Evolutionary conservation across 345 rosid species (phyloP), one percentile per base, ranked within the genome.

Genomic region (Turnera subulata): DNA sequence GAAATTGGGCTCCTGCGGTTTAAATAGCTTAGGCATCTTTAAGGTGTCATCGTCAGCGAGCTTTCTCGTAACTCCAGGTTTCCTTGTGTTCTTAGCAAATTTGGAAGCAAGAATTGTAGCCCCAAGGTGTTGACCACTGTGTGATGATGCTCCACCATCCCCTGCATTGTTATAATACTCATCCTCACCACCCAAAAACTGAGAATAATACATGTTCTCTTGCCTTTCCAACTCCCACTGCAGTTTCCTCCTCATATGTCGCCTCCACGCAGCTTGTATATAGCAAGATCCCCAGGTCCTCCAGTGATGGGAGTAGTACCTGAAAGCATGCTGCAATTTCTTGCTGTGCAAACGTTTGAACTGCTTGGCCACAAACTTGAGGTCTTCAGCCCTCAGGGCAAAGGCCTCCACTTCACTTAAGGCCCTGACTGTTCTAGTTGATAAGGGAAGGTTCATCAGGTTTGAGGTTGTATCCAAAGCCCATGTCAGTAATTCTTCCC

Each of bases 221-320:
- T 78, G 82, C 56, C 50, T 77, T 9, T 83, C 89, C 76, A 85
- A 62, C 62, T 85, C 91, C 81, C 78, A 60, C 6, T 81, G 88
- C 61, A 78, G 45, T 68, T 77, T 87, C 59, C 79, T 85, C 83
- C 72, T 83, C 62, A 38, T 62, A 68, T 46, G 70, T 50, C 96
- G 37, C 55, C 88, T 77, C 96, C 97, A 87, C 0, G 96, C 91
- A 25, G 78, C 84, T 67, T 91, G 84, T 33, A 91, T 76, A 43
- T 73, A 83, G 64, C 91, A 73, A 46, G 97, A 83, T 43, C 89
- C 94, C 96, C 88, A 91, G 0, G 91, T 74, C 66, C 93, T 76
- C 96, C 96, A 85, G 24, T 90, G 97, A 62, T 90, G 97, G 16
- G 97, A 91, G 65, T 91, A 84, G 76, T 91, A 91, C 76, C 97